Base-by-base conservation (phyloP, 2,329 filamentous ascomycete species). In the Aspergillus pseudonomiae region DNA sequence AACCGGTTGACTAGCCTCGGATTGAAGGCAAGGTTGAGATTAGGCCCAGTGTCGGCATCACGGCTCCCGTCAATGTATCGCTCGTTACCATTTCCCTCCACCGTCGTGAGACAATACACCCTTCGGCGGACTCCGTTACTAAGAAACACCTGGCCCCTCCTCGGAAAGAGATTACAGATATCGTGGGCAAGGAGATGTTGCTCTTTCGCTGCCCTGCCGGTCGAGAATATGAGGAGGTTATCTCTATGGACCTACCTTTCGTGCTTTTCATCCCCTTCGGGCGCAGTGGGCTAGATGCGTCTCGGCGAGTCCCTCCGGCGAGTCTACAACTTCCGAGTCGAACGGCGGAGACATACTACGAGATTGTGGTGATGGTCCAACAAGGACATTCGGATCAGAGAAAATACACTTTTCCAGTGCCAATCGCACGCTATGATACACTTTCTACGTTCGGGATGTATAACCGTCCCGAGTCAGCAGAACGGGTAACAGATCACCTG, bases 391-490 rank as follows among this genome's bases (percentile, higher is more conserved):
- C 88, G 71, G 88, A 92, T 65, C 93, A 97, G 80, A 93, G 92
- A 79, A 96, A 96, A 79, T 95, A 96, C 79, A 84, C 89, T 5
- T 97, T 97, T 71, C 92, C 95, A 1, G 91, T 98, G 45, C 94
- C 94, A 1, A 88, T 99, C 70, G 89, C 92, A 69, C 87, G 95
- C 75, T 99, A 98, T 81, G 95, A 99, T 78, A 99, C 94, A 1
- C 84, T 99, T 56, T 97, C 94, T 48, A 98, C 95, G 1, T 99
- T 99, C 81, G 95, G 95, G 79, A 98, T 98, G 95, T 99, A 98
- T 83, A 98, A 98, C 80, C 90, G 93, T 60, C 94, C 94, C 19
- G 94, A 97, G 78, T 91, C 91, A 63, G 92, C 93, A 61, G 91
- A 96, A 72, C 88, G 89, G 64, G 92, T 93, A 36, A 88, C 91